Conservation (phyloP, 257 asterid genomes). For the Galeopsis tetrahit region DNA sequence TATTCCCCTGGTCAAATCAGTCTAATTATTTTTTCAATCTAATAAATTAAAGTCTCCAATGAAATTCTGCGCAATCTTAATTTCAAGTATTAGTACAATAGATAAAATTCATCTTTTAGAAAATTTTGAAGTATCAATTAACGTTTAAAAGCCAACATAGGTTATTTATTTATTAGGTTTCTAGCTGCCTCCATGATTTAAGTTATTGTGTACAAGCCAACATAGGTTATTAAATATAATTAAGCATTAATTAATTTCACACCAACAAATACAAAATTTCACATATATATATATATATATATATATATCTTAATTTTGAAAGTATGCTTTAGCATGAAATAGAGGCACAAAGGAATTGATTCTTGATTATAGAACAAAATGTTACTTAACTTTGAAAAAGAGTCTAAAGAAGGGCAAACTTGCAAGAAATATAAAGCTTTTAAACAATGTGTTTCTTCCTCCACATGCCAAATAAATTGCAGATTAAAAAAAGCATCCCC, state of each 20-base stretch:
- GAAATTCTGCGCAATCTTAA: neutral
- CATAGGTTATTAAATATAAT: neutral
- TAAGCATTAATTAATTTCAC: too few species aligned
- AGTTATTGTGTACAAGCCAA: neutral
- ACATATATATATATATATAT: too few species aligned
- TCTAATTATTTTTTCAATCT: slow-evolving; percentile 9
- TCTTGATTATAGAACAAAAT: slow-evolving; percentile 35
- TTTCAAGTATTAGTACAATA: neutral
- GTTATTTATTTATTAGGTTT: neutral
- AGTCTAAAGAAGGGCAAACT: slow-evolving; percentile 43
- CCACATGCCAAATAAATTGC: slow-evolving; percentile 24
- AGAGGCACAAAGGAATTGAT: slow-evolving; percentile 27
- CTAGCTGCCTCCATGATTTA: neutral
- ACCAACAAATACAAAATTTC: too few species aligned
- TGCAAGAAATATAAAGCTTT: slow-evolving; percentile 48
- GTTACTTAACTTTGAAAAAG: slow-evolving; percentile 54
- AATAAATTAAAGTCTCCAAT: too few species aligned
- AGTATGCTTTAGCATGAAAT: slow-evolving; percentile 18
- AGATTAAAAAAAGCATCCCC: slow-evolving; percentile 37
- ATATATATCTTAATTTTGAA: neutral
- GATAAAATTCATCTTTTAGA: too few species aligned
- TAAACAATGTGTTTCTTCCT: slow-evolving; percentile 41
- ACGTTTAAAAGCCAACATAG: neutral
- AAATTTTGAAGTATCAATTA: neutral
- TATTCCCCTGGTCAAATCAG: slow-evolving; percentile 41